A percentile compares a stretch with the other conserved stretches of the same genome.
These are phyloP conservation scores for Trichoderma simmonsii DNA, from an alignment of 2,329 filamentous ascomycete genomes.

Conservation along the genomic window DNA sequence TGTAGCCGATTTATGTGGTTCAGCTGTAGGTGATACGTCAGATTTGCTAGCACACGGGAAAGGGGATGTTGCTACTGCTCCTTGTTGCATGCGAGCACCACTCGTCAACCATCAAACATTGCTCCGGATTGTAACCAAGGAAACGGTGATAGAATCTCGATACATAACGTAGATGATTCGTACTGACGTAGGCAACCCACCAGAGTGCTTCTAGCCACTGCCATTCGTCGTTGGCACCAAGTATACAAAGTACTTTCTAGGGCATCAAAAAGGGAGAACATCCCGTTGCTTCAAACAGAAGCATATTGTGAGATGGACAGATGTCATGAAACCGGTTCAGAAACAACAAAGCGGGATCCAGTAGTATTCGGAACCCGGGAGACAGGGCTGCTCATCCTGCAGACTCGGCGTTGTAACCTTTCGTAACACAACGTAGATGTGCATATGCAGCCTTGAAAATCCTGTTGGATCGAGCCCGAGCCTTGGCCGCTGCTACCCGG, in stretches of 20 bases:
- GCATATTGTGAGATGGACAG: not conserved
- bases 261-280: not conserved
- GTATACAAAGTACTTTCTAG: not conserved
- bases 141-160: not conserved
- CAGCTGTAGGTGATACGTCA: slow-evolving; percentile 22
- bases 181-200: not conserved
- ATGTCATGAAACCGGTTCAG: not conserved
- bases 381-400: not conserved
- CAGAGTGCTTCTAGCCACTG: not conserved
- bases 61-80: not conserved
- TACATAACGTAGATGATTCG: not conserved
- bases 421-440: not conserved
- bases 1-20: not conserved
- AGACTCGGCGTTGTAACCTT: not conserved
- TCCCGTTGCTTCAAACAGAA: not conserved
- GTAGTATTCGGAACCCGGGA: not conserved
- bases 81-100: not conserved
- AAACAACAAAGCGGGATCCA: not conserved
- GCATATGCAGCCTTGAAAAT: not conserved
- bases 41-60: slow-evolving; percentile 13
- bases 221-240: not conserved
- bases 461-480: not conserved
- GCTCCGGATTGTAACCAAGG: not conserved
- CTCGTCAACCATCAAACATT: not conserved
- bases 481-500: not conserved